Percentiles rank a stretch among this genome's conserved stretches.
phyloP scores from a whole-genome alignment of 192 early-diverging fungal genomes.

The Coemansia sp. region DNA sequence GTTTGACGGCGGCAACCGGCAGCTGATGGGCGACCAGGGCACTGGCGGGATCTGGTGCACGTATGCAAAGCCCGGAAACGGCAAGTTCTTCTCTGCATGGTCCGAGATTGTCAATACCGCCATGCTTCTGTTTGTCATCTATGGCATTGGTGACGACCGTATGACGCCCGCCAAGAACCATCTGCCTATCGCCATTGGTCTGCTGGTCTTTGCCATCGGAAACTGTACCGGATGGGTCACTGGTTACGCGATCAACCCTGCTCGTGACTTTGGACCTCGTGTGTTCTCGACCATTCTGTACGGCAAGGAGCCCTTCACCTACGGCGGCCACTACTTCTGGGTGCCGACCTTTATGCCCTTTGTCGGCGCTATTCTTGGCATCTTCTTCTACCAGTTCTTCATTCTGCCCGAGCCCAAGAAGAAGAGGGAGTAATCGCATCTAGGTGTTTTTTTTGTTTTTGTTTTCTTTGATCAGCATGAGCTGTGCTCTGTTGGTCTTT shows the following conservation, averaged over 20 bases:
- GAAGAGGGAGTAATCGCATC: constrained; percentile 33
- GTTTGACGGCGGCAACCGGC: constrained; percentile 57
- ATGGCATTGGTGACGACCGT: constrained; percentile 61
- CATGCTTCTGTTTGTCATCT: constrained; percentile 63
- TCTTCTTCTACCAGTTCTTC: constrained; percentile 61
- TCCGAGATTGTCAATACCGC: constrained; percentile 71
- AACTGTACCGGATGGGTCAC: constrained; percentile 66
- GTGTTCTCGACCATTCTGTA: constrained; percentile 69
- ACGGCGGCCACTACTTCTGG: constrained; percentile 69
- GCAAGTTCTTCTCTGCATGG: constrained; percentile 57
- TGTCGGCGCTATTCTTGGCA: constrained; percentile 62
- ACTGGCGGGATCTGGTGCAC: constrained; percentile 69
- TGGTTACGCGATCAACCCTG: constrained; percentile 73
- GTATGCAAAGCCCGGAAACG: constrained; percentile 58
- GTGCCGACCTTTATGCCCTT: constrained; percentile 70
- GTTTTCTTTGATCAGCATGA: background rate
- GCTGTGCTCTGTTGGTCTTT: background rate
- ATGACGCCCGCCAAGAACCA: constrained; percentile 59
- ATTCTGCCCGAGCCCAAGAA: constrained; percentile 55
- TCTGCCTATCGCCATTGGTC: constrained; percentile 60
- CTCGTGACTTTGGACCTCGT: constrained; percentile 79
- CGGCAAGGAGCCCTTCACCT: constrained; percentile 67
- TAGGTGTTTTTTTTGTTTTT: background rate
- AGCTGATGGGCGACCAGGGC: constrained; percentile 47
- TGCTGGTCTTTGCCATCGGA: constrained; percentile 63